Conservation (phyloP, 139 green algal genomes). For the Spirogloea muscicola region DNA sequence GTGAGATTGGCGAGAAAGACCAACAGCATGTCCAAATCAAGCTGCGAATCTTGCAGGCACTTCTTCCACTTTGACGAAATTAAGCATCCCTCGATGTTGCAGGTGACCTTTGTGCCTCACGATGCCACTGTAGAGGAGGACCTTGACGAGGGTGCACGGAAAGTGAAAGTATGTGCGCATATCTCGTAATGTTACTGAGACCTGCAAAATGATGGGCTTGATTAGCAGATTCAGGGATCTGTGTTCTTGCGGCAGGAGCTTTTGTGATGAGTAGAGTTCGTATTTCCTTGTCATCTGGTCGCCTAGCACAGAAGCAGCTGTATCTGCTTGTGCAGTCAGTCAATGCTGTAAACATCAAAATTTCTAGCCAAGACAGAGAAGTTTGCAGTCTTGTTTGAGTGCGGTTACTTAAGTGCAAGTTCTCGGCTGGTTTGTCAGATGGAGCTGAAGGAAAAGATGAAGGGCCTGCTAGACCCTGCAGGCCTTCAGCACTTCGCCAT, state of each 20-base stretch:
- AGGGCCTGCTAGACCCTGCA: constrained; percentile 51
- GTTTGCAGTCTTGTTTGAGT: too few species aligned
- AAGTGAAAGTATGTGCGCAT: constrained; percentile 24
- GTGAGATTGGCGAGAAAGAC: constrained; percentile 3
- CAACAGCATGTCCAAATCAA: too few species aligned
- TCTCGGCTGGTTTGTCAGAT: constrained; percentile 22
- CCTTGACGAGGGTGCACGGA: constrained; percentile 72
- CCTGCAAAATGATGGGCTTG: background rate
- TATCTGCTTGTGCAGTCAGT: too few species aligned
- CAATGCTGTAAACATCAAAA: too few species aligned
- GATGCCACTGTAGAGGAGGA: constrained; percentile 70
- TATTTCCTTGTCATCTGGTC: constrained; percentile 11
- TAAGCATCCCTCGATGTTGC: background rate
- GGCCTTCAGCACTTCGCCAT: constrained; percentile 71
- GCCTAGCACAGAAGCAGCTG: too few species aligned
- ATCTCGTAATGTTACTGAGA: background rate
- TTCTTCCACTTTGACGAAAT: background rate
- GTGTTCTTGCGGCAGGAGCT: background rate
- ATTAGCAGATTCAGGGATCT: background rate
- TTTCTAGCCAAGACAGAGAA: too few species aligned
- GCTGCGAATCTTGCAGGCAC: background rate
- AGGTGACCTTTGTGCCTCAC: constrained; percentile 47
- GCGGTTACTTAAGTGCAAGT: background rate
- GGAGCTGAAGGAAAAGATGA: constrained; percentile 55
- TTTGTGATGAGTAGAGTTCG: background rate